These are phyloP conservation scores for Colletotrichum sp. DNA, from an alignment of 2,329 filamentous ascomycete species.

Conservation along the genomic window DNA sequence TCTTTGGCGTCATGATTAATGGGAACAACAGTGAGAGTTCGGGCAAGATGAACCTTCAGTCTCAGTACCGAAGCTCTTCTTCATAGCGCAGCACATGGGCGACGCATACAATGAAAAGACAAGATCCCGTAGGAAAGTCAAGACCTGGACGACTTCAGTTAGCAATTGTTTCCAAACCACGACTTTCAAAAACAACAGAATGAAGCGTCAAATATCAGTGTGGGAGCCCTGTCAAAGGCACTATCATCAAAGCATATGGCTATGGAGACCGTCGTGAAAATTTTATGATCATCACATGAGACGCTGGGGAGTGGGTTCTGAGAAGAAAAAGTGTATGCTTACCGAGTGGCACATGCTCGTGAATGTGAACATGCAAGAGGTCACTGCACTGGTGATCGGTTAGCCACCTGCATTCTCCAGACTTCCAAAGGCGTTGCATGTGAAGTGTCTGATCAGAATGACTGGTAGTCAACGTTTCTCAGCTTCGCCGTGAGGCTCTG, in stretches of 20 bases:
- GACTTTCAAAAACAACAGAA: not conserved
- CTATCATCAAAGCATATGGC: constrained; percentile 25
- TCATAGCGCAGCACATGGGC: not conserved
- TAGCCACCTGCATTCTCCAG: not conserved
- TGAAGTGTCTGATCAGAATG: constrained; percentile 20
- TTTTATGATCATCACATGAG: constrained; percentile 23
- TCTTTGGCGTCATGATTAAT: not conserved
- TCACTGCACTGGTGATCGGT: not conserved
- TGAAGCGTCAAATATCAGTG: constrained; percentile 21
- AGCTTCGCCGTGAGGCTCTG: constrained; percentile 25
- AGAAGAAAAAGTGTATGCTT: not conserved
- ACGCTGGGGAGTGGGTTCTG: not conserved
- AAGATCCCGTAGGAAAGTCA: not conserved
- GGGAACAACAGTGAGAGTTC: rapidly evolving
- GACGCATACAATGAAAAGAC: not conserved
- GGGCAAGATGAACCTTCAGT: not conserved
- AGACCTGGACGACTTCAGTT: constrained; percentile 7
- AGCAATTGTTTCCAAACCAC: not conserved
- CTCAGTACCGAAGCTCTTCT: not conserved
- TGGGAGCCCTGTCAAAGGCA: constrained; percentile 24
- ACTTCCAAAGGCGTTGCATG: not conserved
- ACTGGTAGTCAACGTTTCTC: constrained; percentile 23
- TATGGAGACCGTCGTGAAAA: constrained; percentile 26
- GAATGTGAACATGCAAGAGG: not conserved
- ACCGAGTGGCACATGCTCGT: not conserved